phyloP scores from a whole-genome alignment of 2,329 filamentous ascomycete species.

The Xylaria sp. region DNA sequence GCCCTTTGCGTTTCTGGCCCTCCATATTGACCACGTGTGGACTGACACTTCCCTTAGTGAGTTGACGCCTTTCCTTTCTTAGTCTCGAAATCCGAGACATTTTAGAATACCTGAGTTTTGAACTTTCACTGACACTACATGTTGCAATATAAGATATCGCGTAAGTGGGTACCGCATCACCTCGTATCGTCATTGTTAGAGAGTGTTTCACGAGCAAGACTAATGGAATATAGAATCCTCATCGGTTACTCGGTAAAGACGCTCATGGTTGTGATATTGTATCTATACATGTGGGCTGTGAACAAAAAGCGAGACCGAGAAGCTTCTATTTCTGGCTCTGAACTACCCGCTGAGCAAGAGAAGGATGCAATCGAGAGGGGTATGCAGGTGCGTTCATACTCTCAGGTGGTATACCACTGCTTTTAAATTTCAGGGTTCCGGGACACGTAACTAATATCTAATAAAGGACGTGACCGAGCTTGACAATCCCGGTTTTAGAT shows the following conservation, averaged over 20 bases:
- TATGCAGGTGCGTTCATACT: conserved; percentile 52
- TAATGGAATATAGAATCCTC: conserved; percentile 58
- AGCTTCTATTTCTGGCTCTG: conserved; percentile 46
- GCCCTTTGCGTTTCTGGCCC: neutral
- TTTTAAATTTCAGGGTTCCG: neutral
- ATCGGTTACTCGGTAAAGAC: conserved; percentile 66
- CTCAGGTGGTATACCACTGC: too few relatives aligned
- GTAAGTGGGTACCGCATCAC: conserved; percentile 40
- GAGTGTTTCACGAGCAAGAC: neutral
- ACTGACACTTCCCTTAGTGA: conserved; percentile 26
- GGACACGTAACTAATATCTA: conserved; percentile 5
- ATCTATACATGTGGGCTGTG: conserved; percentile 64
- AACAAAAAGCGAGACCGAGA: conserved; percentile 66
- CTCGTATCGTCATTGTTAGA: neutral
- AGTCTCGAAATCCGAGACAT: too few relatives aligned
- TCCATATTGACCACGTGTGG: neutral
- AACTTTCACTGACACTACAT: conserved; percentile 5
- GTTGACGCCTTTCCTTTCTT: neutral
- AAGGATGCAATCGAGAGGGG: conserved; percentile 63
- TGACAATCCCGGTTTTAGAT: conserved; percentile 38
- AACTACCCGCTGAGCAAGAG: conserved; percentile 55
- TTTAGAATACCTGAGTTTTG: neutral
- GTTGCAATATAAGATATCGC: conserved; percentile 52
- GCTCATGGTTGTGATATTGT: conserved; percentile 60
- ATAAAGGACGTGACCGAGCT: conserved; percentile 36